A percentile compares a stretch with the other conserved stretches of the same genome.
Evolutionary conservation across 2,329 filamentous ascomycete species (phyloP).

Genomic region (Pseudogymnoascus destructans): DNA sequence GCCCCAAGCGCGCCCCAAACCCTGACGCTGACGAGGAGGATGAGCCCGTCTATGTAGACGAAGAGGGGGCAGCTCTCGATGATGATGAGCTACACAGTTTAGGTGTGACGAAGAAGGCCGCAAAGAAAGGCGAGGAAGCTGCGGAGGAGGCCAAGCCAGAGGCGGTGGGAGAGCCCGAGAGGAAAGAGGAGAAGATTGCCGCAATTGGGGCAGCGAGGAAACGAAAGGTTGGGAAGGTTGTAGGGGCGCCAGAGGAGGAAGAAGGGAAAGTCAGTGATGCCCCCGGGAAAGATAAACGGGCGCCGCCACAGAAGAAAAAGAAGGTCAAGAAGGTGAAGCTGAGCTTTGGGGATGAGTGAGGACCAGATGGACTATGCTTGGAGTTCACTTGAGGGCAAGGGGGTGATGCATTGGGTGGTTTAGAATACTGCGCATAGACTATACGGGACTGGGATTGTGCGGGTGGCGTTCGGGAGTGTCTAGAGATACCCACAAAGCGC

Average conservation of each 20-base stretch:
- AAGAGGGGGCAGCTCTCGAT: slow-evolving; percentile 47
- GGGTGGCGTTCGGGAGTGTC: background rate
- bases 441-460: background rate
- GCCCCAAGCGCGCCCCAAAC: slow-evolving; percentile 37
- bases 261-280: slow-evolving; percentile 14
- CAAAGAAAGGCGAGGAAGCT: slow-evolving; percentile 15
- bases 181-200: slow-evolving; percentile 28
- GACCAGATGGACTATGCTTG: background rate
- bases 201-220: slow-evolving; percentile 37
- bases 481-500: background rate
- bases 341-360: slow-evolving; percentile 46
- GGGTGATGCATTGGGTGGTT: background rate
- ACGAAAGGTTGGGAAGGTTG: slow-evolving; percentile 40
- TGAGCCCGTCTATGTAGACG: slow-evolving; percentile 61
- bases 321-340: slow-evolving; percentile 48
- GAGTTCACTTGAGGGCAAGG: background rate
- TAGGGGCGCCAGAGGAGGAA: slow-evolving; percentile 26
- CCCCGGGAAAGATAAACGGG: slow-evolving; percentile 11
- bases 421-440: background rate
- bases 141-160: slow-evolving; percentile 10
- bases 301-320: slow-evolving; percentile 26
- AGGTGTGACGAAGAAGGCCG: slow-evolving; percentile 8
- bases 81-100: slow-evolving; percentile 12
- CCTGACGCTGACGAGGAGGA: slow-evolving; percentile 63
- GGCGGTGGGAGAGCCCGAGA: slow-evolving; percentile 7